Conservation (phyloP, 345 rosid genomes). For the Cardamine occulta region DNA sequence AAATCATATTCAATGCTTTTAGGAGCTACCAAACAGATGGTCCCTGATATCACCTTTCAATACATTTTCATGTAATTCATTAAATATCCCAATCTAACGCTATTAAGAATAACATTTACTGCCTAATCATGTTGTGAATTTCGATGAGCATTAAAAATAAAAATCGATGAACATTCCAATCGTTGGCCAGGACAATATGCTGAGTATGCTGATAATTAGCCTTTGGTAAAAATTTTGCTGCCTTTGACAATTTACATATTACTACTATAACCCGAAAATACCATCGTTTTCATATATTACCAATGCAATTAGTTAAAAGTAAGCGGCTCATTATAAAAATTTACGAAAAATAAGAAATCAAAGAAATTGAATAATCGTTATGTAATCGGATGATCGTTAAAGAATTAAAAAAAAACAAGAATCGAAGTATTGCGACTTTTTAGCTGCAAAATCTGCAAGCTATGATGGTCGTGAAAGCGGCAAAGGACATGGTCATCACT, state of each 20-base stretch:
- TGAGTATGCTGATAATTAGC: background rate
- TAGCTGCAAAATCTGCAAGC: background rate
- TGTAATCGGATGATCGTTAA: background rate
- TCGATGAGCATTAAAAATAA: background rate
- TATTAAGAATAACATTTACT: constrained; percentile 6
- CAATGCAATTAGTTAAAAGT: too few species aligned
- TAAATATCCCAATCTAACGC: constrained; percentile 45
- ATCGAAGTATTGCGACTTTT: background rate
- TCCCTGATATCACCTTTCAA: constrained; percentile 43
- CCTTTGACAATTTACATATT: background rate
- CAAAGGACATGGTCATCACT: background rate
- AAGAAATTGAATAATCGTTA: background rate
- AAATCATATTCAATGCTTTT: constrained; percentile 42
- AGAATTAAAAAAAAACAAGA: too few species aligned
- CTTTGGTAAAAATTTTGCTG: background rate
- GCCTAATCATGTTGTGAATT: constrained; percentile 17
- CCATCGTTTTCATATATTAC: background rate
- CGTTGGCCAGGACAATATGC: background rate
- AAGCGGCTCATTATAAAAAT: too few species aligned
- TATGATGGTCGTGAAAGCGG: background rate
- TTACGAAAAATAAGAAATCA: background rate
- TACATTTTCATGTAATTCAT: constrained; percentile 34
- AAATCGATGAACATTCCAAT: background rate
- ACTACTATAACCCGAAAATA: background rate
- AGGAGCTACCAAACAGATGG: constrained; percentile 49